Conservation (phyloP, 805 yeast genomes). For the Dipodascus geniculatus region DNA sequence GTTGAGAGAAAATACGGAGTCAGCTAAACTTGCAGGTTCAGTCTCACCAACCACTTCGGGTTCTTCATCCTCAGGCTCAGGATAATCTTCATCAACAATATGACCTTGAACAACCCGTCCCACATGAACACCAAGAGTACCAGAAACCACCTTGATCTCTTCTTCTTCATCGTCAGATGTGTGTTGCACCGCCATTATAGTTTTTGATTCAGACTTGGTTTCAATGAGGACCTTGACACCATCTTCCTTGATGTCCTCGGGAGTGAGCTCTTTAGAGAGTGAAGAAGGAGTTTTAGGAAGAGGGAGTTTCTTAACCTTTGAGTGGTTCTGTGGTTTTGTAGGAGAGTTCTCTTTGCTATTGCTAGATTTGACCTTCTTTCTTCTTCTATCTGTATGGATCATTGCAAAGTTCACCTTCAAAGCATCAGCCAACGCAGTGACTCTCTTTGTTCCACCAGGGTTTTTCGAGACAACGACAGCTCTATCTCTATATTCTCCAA, state of each 20-base stretch:
- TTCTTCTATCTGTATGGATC: conserved; percentile 96
- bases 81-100: conserved; percentile 80
- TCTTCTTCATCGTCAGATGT: conserved; percentile 18
- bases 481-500: conserved; percentile 62
- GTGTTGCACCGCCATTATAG: neutral
- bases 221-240: neutral
- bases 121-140: conserved; percentile 51
- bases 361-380: conserved; percentile 45
- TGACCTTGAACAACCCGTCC: conserved; percentile 96
- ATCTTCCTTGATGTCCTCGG: neutral
- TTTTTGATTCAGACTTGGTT: neutral
- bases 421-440: conserved; percentile 94
- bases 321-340: neutral
- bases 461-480: conserved; percentile 97
- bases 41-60: conserved; percentile 19
- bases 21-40: conserved; percentile 16
- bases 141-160: conserved; percentile 8
- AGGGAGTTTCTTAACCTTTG: neutral
- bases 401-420: conserved; percentile 93
- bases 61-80: conserved; percentile 23
- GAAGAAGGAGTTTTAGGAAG: neutral
- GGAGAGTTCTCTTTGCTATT: conserved; percentile 23
- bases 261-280: neutral
- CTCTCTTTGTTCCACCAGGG: conserved; percentile 98
- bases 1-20: conserved; percentile 8